Evolutionary conservation across 2,329 filamentous ascomycete species (phyloP).

Genomic region (Claviceps arundinis): DNA sequence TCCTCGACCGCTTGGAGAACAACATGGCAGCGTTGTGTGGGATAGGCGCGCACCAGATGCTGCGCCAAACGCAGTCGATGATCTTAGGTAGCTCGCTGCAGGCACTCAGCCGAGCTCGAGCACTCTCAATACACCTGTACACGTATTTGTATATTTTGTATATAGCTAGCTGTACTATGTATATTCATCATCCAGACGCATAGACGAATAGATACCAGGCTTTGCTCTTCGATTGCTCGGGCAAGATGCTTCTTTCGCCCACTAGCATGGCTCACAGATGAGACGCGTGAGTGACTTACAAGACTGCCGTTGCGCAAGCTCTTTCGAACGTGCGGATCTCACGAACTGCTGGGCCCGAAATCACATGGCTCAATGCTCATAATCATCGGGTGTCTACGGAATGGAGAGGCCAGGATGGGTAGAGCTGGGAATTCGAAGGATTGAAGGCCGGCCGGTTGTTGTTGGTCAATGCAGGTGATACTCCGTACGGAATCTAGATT

Average conservation of each 20-base stretch:
- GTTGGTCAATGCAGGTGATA: too few species aligned
- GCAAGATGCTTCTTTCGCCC: too few species aligned
- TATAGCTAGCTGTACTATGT: background rate
- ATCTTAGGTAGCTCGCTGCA: background rate
- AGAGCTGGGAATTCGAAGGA: background rate
- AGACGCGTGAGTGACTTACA: too few species aligned
- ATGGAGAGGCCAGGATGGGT: background rate
- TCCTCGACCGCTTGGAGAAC: too few species aligned
- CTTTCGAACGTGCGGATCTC: too few species aligned
- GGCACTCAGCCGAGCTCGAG: slow-evolving; percentile 1
- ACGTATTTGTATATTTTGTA: background rate
- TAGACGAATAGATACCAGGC: too few species aligned
- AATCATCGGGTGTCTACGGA: background rate
- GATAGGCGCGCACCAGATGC: background rate
- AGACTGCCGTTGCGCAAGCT: too few species aligned
- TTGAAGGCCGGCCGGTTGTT: background rate
- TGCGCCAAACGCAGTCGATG: background rate
- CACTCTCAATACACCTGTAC: background rate
- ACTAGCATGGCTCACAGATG: too few species aligned
- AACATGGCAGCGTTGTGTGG: too few species aligned
- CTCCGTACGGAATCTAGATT: too few species aligned
- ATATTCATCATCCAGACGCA: background rate
- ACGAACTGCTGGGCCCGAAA: background rate
- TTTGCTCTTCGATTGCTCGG: too few species aligned
- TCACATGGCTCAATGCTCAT: background rate